Evolutionary conservation across 805 yeast species (phyloP).

Genomic region (Lipomyces starkeyi): DNA sequence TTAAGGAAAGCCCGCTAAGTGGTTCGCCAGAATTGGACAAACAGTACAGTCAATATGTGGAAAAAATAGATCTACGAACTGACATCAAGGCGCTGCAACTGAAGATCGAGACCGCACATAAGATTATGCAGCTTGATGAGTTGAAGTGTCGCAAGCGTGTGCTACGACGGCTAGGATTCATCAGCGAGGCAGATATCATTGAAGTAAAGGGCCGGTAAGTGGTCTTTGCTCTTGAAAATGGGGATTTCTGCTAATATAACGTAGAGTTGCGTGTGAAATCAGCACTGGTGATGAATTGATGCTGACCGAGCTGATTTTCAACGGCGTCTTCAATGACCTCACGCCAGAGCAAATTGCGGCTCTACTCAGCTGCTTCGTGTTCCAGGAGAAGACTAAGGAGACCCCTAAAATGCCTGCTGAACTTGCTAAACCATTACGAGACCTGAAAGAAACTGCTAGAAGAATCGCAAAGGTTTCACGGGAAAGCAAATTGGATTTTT

Average conservation of each 20-base stretch:
- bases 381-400: slow-evolving; percentile 94
- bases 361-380: slow-evolving; percentile 89
- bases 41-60: slow-evolving; percentile 66
- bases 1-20: slow-evolving; percentile 69
- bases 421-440: slow-evolving; percentile 87
- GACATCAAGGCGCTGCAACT: slow-evolving; percentile 65
- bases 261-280: slow-evolving; percentile 87
- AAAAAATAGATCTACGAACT: slow-evolving; percentile 65
- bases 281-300: slow-evolving; percentile 62
- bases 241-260: background rate
- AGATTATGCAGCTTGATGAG: slow-evolving; percentile 93
- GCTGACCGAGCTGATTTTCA: slow-evolving; percentile 89
- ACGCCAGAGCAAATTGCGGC: slow-evolving; percentile 92
- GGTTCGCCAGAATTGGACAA: slow-evolving; percentile 58
- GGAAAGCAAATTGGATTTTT: slow-evolving; percentile 88
- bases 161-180: slow-evolving; percentile 86
- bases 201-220: slow-evolving; percentile 83
- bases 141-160: slow-evolving; percentile 92
- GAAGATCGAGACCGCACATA: slow-evolving; percentile 80
- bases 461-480: slow-evolving; percentile 87
- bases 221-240: background rate
- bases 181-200: slow-evolving; percentile 84
- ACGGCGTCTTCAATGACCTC: slow-evolving; percentile 90
- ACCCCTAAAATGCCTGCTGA: slow-evolving; percentile 85
- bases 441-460: slow-evolving; percentile 87